Conservation (phyloP, 192 early-diverging fungal species). For the Piromyces sp. region DNA sequence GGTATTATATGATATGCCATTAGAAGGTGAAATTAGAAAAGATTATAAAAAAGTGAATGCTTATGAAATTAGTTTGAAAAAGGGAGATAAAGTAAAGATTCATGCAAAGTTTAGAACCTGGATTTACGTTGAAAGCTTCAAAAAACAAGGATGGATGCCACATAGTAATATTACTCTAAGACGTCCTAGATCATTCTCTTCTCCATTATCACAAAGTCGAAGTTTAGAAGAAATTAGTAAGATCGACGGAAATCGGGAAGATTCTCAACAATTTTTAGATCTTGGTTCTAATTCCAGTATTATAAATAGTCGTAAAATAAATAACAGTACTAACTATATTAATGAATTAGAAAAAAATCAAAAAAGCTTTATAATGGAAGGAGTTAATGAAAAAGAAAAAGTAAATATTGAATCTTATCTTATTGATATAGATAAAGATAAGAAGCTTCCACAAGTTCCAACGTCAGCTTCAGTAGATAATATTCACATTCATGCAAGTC, state of each 20-base stretch:
- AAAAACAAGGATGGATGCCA: neutral
- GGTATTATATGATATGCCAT: neutral
- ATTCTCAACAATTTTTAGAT: neutral
- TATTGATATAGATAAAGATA: neutral
- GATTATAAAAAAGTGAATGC: neutral
- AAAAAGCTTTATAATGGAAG: neutral
- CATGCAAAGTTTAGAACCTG: neutral
- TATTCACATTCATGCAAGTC: neutral
- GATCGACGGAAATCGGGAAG: neutral
- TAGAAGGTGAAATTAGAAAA: neutral
- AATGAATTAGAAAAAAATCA: neutral
- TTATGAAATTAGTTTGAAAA: neutral
- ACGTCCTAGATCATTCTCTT: neutral
- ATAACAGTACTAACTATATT: neutral
- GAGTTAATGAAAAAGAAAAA: neutral
- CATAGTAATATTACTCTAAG: neutral
- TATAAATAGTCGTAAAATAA: neutral
- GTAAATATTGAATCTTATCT: neutral
- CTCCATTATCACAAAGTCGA: neutral
- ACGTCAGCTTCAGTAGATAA: neutral
- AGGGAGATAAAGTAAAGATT: neutral
- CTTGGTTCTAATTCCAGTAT: neutral
- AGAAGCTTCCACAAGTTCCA: neutral
- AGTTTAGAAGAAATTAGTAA: neutral
- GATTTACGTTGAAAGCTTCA: neutral